Evolutionary conservation across 2,329 filamentous ascomycete genomes (phyloP).

Genomic region (Fusarium nanum): DNA sequence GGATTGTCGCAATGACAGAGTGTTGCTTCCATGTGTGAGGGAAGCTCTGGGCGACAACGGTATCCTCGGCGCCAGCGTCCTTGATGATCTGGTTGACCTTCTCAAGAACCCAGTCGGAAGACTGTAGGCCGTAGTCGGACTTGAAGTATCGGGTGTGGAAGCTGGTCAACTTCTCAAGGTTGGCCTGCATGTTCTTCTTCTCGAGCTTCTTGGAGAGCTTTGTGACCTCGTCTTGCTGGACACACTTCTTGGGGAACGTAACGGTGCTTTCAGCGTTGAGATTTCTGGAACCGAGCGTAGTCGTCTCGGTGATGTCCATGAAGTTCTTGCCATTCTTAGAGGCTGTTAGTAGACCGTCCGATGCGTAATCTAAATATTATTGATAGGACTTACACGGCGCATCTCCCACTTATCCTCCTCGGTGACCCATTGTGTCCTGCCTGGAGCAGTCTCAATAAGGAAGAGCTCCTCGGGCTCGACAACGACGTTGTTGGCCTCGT

Average conservation of each 20-base stretch:
- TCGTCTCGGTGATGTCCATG: constrained; percentile 90
- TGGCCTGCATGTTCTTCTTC: constrained; percentile 79
- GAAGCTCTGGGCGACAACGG: constrained; percentile 79
- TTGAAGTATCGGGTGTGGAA: constrained; percentile 89
- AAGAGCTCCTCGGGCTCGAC: constrained; percentile 61
- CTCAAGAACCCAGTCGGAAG: constrained; percentile 85
- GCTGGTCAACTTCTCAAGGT: constrained; percentile 81
- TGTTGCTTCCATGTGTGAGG: constrained; percentile 88
- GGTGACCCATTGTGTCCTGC: constrained; percentile 85
- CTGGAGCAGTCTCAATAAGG: constrained; percentile 86
- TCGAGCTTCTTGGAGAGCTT: constrained; percentile 76
- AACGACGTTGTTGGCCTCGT: constrained; percentile 63
- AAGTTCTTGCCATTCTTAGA: constrained; percentile 84
- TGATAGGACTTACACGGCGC: constrained; percentile 71
- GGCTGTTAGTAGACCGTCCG: constrained; percentile 10
- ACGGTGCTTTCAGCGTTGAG: constrained; percentile 50
- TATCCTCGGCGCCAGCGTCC: constrained; percentile 75
- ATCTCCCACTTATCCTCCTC: constrained; percentile 97
- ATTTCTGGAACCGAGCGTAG: constrained; percentile 64
- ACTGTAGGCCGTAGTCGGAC: constrained; percentile 81
- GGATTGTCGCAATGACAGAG: constrained; percentile 91
- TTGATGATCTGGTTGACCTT: constrained; percentile 79
- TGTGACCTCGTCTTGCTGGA: constrained; percentile 72
- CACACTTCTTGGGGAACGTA: constrained; percentile 75
- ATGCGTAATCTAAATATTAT: too few species aligned